Evolutionary conservation across 2,329 filamentous ascomycete genomes (phyloP).

Genomic region (Dactylonectria macrodidyma): DNA sequence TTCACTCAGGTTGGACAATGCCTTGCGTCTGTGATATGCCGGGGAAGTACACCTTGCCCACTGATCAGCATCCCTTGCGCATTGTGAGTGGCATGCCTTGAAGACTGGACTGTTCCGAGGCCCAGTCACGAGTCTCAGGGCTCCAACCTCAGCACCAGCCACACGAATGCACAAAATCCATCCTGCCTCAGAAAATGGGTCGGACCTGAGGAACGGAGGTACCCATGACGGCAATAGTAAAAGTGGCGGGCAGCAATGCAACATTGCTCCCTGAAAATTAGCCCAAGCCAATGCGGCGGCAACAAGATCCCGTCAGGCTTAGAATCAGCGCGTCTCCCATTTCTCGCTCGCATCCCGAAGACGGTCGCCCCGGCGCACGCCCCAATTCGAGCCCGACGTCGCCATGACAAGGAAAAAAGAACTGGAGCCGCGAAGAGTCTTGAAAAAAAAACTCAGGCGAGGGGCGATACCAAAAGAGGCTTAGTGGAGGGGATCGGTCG

Average conservation of each 20-base stretch:
- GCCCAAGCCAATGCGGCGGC: constrained; percentile 12
- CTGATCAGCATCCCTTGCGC: neutral
- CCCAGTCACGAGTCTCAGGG: constrained; percentile 28
- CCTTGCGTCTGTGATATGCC: neutral
- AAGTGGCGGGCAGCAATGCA: neutral
- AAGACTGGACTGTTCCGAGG: neutral
- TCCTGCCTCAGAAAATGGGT: constrained; percentile 1
- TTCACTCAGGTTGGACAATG: neutral
- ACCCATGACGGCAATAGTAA: neutral
- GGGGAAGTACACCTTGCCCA: constrained; percentile 1
- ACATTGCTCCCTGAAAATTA: neutral
- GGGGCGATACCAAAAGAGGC: constrained; percentile 32
- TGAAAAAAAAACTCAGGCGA: constrained; percentile 52
- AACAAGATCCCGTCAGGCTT: constrained; percentile 28
- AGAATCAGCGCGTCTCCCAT: constrained; percentile 41
- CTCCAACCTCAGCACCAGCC: constrained; percentile 28
- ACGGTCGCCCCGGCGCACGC: constrained; percentile 25
- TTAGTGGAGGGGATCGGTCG: constrained; percentile 48
- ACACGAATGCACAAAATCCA: constrained; percentile 27
- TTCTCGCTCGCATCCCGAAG: constrained; percentile 36
- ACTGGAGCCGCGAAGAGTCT: constrained; percentile 34
- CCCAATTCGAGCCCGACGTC: constrained; percentile 18
- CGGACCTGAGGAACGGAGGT: neutral
- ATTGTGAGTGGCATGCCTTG: neutral
- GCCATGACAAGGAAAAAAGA: constrained; percentile 35